phyloP scores from a whole-genome alignment of 139 green algal species.

The Penium margaritaceum region DNA sequence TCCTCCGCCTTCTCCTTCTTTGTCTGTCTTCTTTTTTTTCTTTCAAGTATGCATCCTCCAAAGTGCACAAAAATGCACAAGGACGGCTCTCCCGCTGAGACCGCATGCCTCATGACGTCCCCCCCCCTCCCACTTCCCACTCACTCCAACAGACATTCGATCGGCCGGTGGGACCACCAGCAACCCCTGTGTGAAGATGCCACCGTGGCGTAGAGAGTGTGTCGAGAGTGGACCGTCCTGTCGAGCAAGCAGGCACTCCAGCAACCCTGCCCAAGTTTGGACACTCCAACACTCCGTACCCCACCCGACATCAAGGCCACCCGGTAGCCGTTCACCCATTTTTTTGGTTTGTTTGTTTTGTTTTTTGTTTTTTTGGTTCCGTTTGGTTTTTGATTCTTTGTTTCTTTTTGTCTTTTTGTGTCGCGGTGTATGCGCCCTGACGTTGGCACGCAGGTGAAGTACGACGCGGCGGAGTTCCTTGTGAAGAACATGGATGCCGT shows the following conservation, averaged over 20 bases:
- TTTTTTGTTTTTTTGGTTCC: neutral
- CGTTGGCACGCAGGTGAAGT: slow-evolving; percentile 43
- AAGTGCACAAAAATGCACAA: neutral
- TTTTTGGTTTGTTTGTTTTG: neutral
- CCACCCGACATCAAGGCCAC: neutral
- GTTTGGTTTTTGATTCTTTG: neutral
- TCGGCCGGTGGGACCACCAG: too few relatives aligned
- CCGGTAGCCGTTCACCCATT: neutral
- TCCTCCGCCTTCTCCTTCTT: neutral
- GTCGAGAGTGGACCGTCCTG: too few relatives aligned
- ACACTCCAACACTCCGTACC: neutral
- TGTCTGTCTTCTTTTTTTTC: neutral
- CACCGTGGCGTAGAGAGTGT: too few relatives aligned
- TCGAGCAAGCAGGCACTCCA: neutral
- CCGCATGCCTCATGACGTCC: neutral
- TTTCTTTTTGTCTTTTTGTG: slow-evolving; percentile 1
- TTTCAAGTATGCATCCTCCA: neutral
- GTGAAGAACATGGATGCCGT: slow-evolving; percentile 89
- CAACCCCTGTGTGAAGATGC: too few relatives aligned
- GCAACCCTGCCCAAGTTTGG: neutral
- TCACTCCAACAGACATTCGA: too few relatives aligned
- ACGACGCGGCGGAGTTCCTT: slow-evolving; percentile 50
- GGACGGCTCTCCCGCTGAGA: neutral
- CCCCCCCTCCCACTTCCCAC: neutral
- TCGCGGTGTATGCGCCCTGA: neutral